These are phyloP conservation scores for Paramecium primaurelia DNA, from an alignment of 73 alveolate genomes.

Conservation along the genomic window DNA sequence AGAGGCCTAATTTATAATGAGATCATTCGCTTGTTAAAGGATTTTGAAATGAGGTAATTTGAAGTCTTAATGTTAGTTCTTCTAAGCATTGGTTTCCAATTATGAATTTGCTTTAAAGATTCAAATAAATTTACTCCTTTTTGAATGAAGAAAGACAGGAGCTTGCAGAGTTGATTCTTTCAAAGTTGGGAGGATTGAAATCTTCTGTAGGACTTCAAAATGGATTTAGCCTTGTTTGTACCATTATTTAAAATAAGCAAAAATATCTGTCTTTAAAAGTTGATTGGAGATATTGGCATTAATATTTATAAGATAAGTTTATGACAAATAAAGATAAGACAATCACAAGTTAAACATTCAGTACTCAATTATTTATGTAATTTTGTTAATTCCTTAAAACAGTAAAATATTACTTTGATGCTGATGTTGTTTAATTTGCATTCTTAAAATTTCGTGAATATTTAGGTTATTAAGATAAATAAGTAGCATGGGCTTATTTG, in stretches of 20 bases:
- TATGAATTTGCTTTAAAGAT: background rate
- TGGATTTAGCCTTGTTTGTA: background rate
- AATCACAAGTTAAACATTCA: conserved; percentile 18
- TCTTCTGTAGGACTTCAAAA: conserved; percentile 20
- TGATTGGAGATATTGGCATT: conserved; percentile 50
- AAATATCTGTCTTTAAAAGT: background rate
- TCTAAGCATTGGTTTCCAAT: conserved; percentile 36
- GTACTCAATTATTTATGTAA: conserved; percentile 37
- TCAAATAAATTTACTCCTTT: background rate
- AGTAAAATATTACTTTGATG: conserved; percentile 6
- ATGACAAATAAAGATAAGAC: conserved; percentile 32
- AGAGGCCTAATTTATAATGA: background rate
- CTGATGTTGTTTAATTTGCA: conserved; percentile 33
- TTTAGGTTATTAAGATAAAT: background rate
- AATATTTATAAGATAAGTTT: conserved; percentile 4
- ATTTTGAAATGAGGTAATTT: conserved; percentile 2
- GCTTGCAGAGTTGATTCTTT: background rate
- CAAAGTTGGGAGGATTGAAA: background rate
- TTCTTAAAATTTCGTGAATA: background rate
- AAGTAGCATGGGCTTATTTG: conserved; percentile 42
- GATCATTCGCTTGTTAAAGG: conserved; percentile 1
- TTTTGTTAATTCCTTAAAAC: conserved; percentile 33
- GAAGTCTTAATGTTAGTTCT: background rate
- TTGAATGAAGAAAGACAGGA: conserved; percentile 22
- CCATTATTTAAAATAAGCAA: conserved; percentile 44